Evolutionary conservation across 2,329 filamentous ascomycete genomes (phyloP).

Genomic region (Aspergillus pseudonomiae): DNA sequence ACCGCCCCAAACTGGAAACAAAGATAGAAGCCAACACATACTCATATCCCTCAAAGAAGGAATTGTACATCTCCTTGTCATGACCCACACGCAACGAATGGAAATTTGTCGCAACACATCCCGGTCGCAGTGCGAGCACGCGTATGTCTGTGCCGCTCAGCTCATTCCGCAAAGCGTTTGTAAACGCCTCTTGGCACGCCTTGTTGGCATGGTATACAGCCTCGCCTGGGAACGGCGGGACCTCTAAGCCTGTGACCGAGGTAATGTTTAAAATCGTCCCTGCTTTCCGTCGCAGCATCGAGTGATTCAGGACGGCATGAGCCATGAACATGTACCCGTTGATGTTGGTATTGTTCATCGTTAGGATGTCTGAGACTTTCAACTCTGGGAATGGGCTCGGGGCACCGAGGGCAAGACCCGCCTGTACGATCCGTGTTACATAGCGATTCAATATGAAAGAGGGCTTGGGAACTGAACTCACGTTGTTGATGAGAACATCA

Average conservation of each 20-base stretch:
- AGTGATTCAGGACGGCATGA: constrained; percentile 49
- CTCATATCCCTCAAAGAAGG: constrained; percentile 51
- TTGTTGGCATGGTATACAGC: constrained; percentile 54
- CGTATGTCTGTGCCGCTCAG: constrained; percentile 50
- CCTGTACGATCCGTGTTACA: constrained; percentile 24
- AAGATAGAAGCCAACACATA: constrained; percentile 5
- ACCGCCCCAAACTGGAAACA: background rate
- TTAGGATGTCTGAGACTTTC: constrained; percentile 44
- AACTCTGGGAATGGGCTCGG: constrained; percentile 48
- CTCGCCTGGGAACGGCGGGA: constrained; percentile 54
- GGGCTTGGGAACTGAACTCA: background rate
- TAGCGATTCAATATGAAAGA: no score
- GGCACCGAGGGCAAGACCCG: constrained; percentile 52
- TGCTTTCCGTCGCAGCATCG: constrained; percentile 42
- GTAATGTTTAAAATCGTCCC: constrained; percentile 56
- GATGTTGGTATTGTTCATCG: constrained; percentile 54
- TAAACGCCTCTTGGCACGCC: constrained; percentile 53
- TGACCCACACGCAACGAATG: constrained; percentile 51
- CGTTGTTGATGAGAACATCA: constrained; percentile 53
- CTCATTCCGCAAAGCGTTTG: constrained; percentile 54
- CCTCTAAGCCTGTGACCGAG: constrained; percentile 51
- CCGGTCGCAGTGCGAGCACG: constrained; percentile 52
- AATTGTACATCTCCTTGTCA: constrained; percentile 46
- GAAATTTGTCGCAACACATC: constrained; percentile 54
- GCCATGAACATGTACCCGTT: constrained; percentile 53